phyloP scores from a whole-genome alignment of 768 basidiomycete species.

The Kwoniella dendrophila region DNA sequence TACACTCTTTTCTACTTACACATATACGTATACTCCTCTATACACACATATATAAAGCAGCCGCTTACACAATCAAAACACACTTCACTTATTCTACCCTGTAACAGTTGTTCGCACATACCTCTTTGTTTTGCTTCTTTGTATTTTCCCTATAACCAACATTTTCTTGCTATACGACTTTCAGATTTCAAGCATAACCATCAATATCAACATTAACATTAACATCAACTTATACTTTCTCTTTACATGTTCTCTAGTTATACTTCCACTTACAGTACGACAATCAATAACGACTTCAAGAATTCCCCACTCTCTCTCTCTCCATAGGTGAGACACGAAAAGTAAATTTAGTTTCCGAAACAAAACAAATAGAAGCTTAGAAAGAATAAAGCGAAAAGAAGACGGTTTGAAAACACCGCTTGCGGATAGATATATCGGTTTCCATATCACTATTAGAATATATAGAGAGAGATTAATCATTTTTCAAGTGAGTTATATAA shows the following conservation, averaged over 20 bases:
- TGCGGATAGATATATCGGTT: constrained; percentile 7
- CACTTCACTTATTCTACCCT: background rate
- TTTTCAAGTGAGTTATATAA: background rate
- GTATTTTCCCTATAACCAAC: no score
- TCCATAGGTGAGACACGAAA: background rate
- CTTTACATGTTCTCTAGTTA: background rate
- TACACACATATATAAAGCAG: background rate
- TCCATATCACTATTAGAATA: background rate
- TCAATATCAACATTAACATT: background rate
- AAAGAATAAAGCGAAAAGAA: no score
- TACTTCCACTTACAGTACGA: background rate
- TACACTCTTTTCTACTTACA: background rate
- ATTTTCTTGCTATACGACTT: no score
- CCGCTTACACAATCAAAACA: constrained; percentile 2
- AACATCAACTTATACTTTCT: background rate
- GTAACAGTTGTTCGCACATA: background rate
- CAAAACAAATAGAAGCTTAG: no score
- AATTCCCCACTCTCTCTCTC: no score
- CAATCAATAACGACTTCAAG: no score
- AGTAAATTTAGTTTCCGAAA: background rate
- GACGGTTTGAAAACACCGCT: constrained; percentile 10
- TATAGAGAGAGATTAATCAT: background rate
- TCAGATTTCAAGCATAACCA: no score
- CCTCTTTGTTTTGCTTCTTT: constrained; percentile 9
- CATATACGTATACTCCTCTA: background rate